phyloP scores from a whole-genome alignment of 108 stramenopile genomes.

The Cyclotella choctawhatcheeana region DNA sequence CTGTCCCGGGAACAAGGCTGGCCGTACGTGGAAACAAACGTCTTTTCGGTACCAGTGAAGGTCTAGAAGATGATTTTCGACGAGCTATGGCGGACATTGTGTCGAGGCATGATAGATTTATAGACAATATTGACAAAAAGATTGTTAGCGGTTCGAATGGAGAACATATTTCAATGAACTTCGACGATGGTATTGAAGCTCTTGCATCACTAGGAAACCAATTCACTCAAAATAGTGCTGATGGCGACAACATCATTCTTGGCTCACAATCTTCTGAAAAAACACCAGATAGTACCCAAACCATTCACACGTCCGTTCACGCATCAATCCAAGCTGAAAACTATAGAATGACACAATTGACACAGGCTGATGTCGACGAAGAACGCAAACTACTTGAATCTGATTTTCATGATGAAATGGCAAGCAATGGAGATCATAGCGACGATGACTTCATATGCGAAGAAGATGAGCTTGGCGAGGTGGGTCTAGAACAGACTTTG shows the following conservation, averaged over 20 bases:
- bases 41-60: slow-evolving; percentile 65
- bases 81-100: slow-evolving; percentile 70
- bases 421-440: slow-evolving; percentile 23
- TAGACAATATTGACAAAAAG: slow-evolving; percentile 37
- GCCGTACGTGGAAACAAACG: slow-evolving; percentile 70
- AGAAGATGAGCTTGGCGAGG: slow-evolving; percentile 57
- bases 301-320: no score
- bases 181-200: slow-evolving; percentile 65
- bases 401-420: slow-evolving; percentile 55
- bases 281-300: not conserved
- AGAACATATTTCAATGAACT: slow-evolving; percentile 19
- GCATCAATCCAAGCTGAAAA: no score
- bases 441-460: slow-evolving; percentile 49
- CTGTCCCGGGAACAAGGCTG: slow-evolving; percentile 66
- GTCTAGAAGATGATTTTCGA: slow-evolving; percentile 72
- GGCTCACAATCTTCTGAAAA: slow-evolving; percentile 5
- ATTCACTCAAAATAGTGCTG: slow-evolving; percentile 38
- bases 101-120: slow-evolving; percentile 31
- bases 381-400: slow-evolving; percentile 50
- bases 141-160: slow-evolving; percentile 8
- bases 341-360: slow-evolving; percentile 43
- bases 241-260: not conserved
- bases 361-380: slow-evolving; percentile 56
- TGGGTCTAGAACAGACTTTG: slow-evolving; percentile 48
- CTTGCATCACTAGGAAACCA: slow-evolving; percentile 59